Conservation (phyloP, 495 filamentous ascomycete genomes). For the Aspergillus ostianus region DNA sequence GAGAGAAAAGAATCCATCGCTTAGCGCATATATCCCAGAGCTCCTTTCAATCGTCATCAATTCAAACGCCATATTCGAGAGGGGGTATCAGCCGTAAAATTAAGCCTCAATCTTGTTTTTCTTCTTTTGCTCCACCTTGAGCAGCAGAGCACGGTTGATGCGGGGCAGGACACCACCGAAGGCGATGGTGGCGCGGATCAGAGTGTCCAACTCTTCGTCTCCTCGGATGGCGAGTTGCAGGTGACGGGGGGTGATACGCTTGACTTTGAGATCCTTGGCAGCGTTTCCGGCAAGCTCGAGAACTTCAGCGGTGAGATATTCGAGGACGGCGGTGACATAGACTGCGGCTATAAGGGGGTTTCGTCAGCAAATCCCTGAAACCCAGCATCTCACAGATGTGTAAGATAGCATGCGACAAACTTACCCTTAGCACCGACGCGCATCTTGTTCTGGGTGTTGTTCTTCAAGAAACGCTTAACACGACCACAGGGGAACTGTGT, state of each 20-base stretch:
- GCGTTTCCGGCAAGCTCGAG: slow-evolving; percentile 97
- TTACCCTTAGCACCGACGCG: slow-evolving; percentile 93
- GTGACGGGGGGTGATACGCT: slow-evolving; percentile 98
- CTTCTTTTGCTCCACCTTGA: slow-evolving; percentile 99
- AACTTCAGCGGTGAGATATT: slow-evolving; percentile 98
- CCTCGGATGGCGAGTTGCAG: slow-evolving; percentile 97
- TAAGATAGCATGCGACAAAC: slow-evolving; percentile 7
- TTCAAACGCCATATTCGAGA: slow-evolving; percentile 27
- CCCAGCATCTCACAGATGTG: neutral
- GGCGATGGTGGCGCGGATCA: slow-evolving; percentile 96
- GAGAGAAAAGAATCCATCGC: slow-evolving; percentile 8
- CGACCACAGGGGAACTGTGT: slow-evolving; percentile 95
- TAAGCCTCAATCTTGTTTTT: slow-evolving; percentile 67
- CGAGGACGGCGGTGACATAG: slow-evolving; percentile 96
- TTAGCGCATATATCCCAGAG: slow-evolving; percentile 12
- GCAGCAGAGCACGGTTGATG: slow-evolving; percentile 94
- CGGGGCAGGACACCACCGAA: slow-evolving; percentile 97
- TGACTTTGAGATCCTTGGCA: slow-evolving; percentile 98
- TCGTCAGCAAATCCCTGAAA: slow-evolving; percentile 14
- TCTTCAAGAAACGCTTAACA: slow-evolving; percentile 99
- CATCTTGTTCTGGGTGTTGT: slow-evolving; percentile 99
- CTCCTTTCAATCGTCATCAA: slow-evolving; percentile 21
- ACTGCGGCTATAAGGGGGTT: slow-evolving; percentile 65
- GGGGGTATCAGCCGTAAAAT: slow-evolving; percentile 23
- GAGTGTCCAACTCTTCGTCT: slow-evolving; percentile 95